Evolutionary conservation across 1,284 basidiomycete species (phyloP), one percentile per base, ranked within the genome.

Genomic region (Taiwanofungus camphoratus): DNA sequence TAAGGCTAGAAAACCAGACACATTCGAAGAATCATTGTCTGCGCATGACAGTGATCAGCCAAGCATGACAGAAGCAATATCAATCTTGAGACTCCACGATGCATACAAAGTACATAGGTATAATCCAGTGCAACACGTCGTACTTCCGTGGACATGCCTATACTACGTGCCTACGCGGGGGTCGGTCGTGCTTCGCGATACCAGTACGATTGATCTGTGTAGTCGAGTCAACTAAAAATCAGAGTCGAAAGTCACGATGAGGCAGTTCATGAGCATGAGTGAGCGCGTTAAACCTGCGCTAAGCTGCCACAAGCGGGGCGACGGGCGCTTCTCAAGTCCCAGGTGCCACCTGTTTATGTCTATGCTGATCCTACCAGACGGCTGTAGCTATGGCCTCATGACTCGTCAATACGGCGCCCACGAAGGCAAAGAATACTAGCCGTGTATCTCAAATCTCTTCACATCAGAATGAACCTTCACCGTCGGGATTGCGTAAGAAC

Each of bases 21-120:
- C 59, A 15, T 70, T 51, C 0, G 86, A 88, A 20, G 69, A 66
- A 32, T 79, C 75, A 63, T 88, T 74, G 57, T 90, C 87, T 89
- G 53, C 24, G 36, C 41, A 43, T 16, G 13, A 9, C 16, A 13
- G 23, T 47, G 53, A 44, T 54, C 39, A 52, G 46, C 36, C 36
- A 26, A 32, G 40, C 42, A 12, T 27, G 34, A 43, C 22, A 38
- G 43, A 36, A 33, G 11, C 5, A 8, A 8, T 22, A 19, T 16
- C 5, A 3, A 18, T 9, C 19, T 8, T 18, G 5, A n/a, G 7
- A 29, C n/a, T 3, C 19, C 41, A 24, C 21, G 19, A 20, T 15
- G 45, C 79, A 55, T 52, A 83, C 82, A 86, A 36, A 82, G 60
- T 38, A 86, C 79, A 53, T 86, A 77, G 0, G 83, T 83, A 16